Base-by-base conservation (phyloP, 1,139 yeast genomes). In the Debaryomyces subglobosus region DNA sequence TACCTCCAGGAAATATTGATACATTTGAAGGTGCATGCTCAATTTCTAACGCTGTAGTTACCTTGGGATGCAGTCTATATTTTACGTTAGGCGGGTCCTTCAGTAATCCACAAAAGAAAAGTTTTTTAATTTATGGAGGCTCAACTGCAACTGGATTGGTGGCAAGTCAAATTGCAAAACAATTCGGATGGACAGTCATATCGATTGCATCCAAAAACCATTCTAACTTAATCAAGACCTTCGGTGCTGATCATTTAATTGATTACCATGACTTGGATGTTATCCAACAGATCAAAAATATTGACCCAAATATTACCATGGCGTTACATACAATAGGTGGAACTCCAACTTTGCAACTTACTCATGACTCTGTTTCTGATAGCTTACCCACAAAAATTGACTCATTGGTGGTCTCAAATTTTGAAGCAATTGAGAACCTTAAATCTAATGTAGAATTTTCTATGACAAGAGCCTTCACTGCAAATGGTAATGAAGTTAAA, bases 231-330 rank as follows among this genome's bases (percentile, higher is more conserved):
- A 27, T 27, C n/a, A 27, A 27, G 30, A n/a, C 4, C 5, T 27
- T 27, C 13, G 30, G 30, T 27, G 30, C n/a, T 12, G 84, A 80
- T 53, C 65, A 65, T 25, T 65, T 74, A 12, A 74, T 82, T 53
- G 87, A 85, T 63, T 85, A 85, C 62, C 77, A 73, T 47, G 84
- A 79, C 50, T 53, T 62, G 1, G 78, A 79, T 58, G 83, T 77
- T 47, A 63, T 74, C 43, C 74, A 70, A 21, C 74, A 79, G 56
- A 78, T 84, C 54, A 70, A 64, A 50, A 29, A 25, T 10, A 45
- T 45, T 40, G 41, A 40, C 15, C 15, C 34, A 10, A 30, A 39
- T 25, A 45, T 45, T 1, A 39, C 32, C 16, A 39, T 39, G 9
- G 47, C 47, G 5, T 32, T 44, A 18, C 44, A 39, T 27, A 27